Conservation (phyloP, 768 basidiomycete species). For the Mycena rosella region DNA sequence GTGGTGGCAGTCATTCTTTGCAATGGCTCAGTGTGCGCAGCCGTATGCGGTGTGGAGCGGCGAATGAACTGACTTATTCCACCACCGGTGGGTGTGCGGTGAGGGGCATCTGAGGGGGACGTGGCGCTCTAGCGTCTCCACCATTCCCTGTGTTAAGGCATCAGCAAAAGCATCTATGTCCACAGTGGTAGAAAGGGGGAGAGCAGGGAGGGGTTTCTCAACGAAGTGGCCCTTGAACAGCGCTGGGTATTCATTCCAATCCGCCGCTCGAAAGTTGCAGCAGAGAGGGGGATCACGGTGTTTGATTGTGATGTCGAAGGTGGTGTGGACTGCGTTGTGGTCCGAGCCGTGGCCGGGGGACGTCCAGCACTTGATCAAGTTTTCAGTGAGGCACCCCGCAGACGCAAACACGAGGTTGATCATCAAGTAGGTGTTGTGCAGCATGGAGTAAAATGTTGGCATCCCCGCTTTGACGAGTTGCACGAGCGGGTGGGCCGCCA, state of each 20-base stretch:
- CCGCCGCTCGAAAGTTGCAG: too few species aligned
- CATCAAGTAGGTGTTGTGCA: too few species aligned
- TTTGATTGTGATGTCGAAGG: not conserved
- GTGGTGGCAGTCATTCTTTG: not conserved
- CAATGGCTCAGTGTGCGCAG: not conserved
- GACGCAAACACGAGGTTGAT: too few species aligned
- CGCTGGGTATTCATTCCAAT: too few species aligned
- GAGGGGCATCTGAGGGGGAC: not conserved
- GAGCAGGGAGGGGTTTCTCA: too few species aligned
- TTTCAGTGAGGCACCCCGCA: not conserved
- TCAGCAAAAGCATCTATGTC: too few species aligned
- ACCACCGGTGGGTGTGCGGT: not conserved
- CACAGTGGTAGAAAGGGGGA: too few species aligned
- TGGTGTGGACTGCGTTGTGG: not conserved
- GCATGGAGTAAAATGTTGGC: too few species aligned
- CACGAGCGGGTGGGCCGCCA: too few species aligned
- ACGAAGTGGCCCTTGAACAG: too few species aligned
- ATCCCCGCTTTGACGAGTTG: too few species aligned
- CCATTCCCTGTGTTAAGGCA: not conserved
- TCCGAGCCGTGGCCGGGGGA: slow-evolving; percentile 7
- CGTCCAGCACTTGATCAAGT: not conserved
- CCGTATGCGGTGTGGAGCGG: not conserved
- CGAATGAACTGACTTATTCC: not conserved
- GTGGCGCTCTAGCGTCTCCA: not conserved
- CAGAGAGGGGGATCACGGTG: too few species aligned